Base-by-base conservation (phyloP, 305 asterid genomes). In the Fraxinus angustifolia region DNA sequence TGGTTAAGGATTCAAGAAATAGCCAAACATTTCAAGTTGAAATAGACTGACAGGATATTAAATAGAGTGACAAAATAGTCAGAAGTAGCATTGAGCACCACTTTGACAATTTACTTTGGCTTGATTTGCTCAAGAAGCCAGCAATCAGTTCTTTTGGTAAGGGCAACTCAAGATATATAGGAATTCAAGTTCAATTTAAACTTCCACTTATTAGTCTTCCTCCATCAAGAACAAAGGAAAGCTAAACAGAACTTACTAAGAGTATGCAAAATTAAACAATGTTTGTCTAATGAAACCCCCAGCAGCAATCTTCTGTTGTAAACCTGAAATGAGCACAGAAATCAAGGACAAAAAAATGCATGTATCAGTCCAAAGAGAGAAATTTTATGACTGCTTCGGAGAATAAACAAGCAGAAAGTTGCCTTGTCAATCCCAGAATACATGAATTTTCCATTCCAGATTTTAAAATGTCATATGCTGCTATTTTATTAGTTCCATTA, bases 221-320 rank as follows among this genome's bases (percentile, higher is more conserved):
- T 56, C 75, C 6, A 80, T 30, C 67, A 81, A 79, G 48, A 85
- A 42, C 19, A 72, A 62, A 78, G 56, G 58, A 33, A 50, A 79
- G 74, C 3, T 45, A 82, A 73, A 33, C 53, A 75, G 76, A 84
- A 94, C 99, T 90, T 91, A 96, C 99, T 86, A 90, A 82, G 90
- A 72, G 75, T 92, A 96, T 33, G 97, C 97, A 84, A 93, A 79
- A 82, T 91, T 92, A 89, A 96, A 96, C 91, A 96, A 35, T 19
- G 92, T 83, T 71, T 84, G 88, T 81, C 87, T 96, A 34, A 96
- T 79, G 82, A 93, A 90, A 28, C 98, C 97, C 42, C 97, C 98
- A 4, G 95, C 80, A 67, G 97, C 82, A 83, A 93, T 89, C 90
- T 88, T 96, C 87, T 92, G 97, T 79, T 93, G 97, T 93, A 96